phyloP scores from a whole-genome alignment of 106 monocot species.

The Alisma plantagoaquatica region DNA sequence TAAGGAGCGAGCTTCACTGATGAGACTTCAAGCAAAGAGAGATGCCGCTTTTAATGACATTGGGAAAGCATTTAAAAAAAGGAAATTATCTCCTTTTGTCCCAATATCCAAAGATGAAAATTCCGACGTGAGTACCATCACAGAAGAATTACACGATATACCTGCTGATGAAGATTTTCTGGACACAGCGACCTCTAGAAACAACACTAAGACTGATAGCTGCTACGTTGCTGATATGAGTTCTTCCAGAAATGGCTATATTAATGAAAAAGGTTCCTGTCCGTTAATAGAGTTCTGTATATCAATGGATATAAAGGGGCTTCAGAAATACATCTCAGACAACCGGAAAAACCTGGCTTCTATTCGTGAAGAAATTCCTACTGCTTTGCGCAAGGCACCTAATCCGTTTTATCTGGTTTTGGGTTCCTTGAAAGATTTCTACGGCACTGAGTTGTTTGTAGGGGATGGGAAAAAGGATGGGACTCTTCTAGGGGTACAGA shows the following conservation, averaged over 20 bases:
- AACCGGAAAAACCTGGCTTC: conserved; percentile 71
- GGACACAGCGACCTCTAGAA: no score
- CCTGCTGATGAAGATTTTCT: conserved; percentile 19
- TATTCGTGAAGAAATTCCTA: conserved; percentile 82
- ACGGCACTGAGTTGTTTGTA: conserved; percentile 48
- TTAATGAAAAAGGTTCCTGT: conserved; percentile 18
- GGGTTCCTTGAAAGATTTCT: conserved; percentile 69
- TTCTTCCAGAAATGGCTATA: conserved; percentile 18
- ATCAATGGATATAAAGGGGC: conserved; percentile 67
- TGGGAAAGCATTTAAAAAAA: conserved; percentile 22
- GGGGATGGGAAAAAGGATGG: conserved; percentile 86
- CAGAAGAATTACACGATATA: conserved; percentile 24
- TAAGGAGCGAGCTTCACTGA: conserved; percentile 68
- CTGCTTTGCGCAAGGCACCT: conserved; percentile 42
- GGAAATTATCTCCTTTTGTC: conserved; percentile 8
- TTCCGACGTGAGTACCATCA: no score
- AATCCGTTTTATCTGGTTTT: conserved; percentile 58
- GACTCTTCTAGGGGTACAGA: conserved; percentile 61
- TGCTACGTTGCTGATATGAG: conserved; percentile 14
- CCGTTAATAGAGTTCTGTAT: conserved; percentile 49
- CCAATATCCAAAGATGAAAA: no score
- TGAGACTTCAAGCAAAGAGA: conserved; percentile 65
- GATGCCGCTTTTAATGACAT: conserved; percentile 59
- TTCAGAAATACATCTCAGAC: conserved; percentile 84
- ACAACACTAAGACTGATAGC: no score